Base-by-base conservation (phyloP, 345 rosid genomes). In the Aquilaria sinensis region DNA sequence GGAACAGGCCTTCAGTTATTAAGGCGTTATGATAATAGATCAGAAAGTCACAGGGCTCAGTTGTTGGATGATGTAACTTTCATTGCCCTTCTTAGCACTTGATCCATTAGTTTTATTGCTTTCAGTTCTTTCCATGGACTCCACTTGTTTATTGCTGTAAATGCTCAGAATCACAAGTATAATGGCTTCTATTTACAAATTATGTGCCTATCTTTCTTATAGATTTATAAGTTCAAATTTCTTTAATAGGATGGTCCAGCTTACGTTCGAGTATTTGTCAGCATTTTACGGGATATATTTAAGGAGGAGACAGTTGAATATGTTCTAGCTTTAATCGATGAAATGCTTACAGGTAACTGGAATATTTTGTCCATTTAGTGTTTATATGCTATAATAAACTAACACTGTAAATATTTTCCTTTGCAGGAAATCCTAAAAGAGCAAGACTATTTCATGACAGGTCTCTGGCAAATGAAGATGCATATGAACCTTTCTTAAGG, bases 281-380 rank as follows among this genome's bases (percentile, higher is more conserved):
- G 73, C 84, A 94, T 94, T 60, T 74, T 94, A 62, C 85, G 88
- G 45, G 96, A 94, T 60, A 91, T 91, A 58, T 83, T 73, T 71
- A 94, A 94, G 78, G 97, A 91, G 75, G 99, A 94, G 67, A 94
- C 97, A 1, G 91, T 94, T 54, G 99, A 94, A 72, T 91, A 94
- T 94, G 96, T 94, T 67, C 79, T 94, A 75, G 93, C 93, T 65
- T 78, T 94, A 72, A 75, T 91, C 73, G 96, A 87, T 79, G 93
- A 94, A 74, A 84, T 94, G 92, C 85, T 91, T 53, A 69, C 90
- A 68, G 97, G 97, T 91, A 73, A 31, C 23, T 57, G 58, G 51
- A 55, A 47, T 32, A 34, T 50, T 55, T 61, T 51, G 41, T 11
- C 33, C 46, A 23, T 68, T 64, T 33, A 48, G 29, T 29, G n/a